Evolutionary conservation across 2,329 filamentous ascomycete species (phyloP).

Genomic region (Aspergillus pseudonomiae): DNA sequence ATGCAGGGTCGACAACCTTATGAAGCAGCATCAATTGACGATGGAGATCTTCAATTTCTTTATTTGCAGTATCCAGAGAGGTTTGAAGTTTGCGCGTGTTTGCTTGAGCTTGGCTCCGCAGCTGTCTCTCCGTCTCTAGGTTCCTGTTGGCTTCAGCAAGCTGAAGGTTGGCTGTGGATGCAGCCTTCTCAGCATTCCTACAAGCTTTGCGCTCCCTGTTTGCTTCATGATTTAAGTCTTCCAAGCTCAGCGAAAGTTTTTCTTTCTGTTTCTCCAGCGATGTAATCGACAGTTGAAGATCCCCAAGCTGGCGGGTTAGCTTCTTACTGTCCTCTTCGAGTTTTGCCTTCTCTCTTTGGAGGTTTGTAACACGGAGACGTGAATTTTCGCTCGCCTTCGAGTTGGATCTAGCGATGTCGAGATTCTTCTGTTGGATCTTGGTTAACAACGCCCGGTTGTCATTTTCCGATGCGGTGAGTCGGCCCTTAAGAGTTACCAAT

Average conservation of each 20-base stretch:
- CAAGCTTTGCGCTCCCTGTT: constrained; percentile 86
- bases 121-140: constrained; percentile 85
- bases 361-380: constrained; percentile 71
- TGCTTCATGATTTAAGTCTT: constrained; percentile 91
- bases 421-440: constrained; percentile 94
- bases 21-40: constrained; percentile 79
- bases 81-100: constrained; percentile 80
- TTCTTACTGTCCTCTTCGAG: constrained; percentile 81
- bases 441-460: constrained; percentile 94
- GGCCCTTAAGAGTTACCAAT: constrained; percentile 85
- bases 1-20: constrained; percentile 81
- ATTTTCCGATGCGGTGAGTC: constrained; percentile 88
- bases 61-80: constrained; percentile 76
- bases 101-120: constrained; percentile 80
- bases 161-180: constrained; percentile 77
- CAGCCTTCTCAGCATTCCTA: constrained; percentile 85
- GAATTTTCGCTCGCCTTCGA: constrained; percentile 84
- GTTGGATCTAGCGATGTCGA: constrained; percentile 89
- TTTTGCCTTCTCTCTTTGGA: constrained; percentile 82
- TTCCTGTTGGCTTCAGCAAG: constrained; percentile 87
- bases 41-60: constrained; percentile 78
- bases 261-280: constrained; percentile 92
- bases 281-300: constrained; percentile 78
- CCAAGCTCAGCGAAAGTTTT: constrained; percentile 82
- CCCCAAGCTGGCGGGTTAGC: constrained; percentile 80